Conservation (phyloP, 2,329 filamentous ascomycete species). For the Colletotrichum scovillei region DNA sequence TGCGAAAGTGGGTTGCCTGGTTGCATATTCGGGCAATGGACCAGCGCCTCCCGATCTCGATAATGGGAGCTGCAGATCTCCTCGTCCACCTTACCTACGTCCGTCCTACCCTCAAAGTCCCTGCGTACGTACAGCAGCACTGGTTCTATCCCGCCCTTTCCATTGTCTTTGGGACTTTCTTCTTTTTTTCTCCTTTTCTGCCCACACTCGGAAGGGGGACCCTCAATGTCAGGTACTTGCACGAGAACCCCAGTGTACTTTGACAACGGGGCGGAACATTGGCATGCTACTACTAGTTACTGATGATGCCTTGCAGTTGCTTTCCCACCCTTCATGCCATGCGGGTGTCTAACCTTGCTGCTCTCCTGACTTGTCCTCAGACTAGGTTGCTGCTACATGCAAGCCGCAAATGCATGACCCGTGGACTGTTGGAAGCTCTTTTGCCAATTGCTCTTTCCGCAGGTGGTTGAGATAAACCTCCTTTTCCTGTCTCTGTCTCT, state of each 20-base stretch:
- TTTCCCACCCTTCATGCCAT: not conserved
- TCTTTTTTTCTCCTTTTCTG: not conserved
- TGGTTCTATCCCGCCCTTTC: not conserved
- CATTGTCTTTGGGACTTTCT: not conserved
- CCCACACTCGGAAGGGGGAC: not conserved
- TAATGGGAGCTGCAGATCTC: conserved; percentile 23
- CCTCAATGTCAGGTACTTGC: not conserved
- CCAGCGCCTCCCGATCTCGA: conserved; percentile 19
- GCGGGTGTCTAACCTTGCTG: not conserved
- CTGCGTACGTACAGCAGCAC: not conserved
- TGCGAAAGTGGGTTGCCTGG: not conserved
- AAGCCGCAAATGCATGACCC: conserved; percentile 12
- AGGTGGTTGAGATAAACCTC: conserved; percentile 16
- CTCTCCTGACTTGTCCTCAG: conserved; percentile 3
- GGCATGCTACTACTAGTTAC: not conserved
- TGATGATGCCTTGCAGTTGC: conserved; percentile 1
- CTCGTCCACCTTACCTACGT: not conserved
- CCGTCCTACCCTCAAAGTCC: not conserved
- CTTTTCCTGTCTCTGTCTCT: conserved; percentile 11
- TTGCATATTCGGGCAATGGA: not conserved
- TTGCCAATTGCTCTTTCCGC: conserved; percentile 1
- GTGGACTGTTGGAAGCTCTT: not conserved
- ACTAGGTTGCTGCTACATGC: not conserved
- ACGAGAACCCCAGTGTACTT: not conserved
- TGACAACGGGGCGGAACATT: not conserved